Evolutionary conservation across 139 green algal genomes (phyloP).

Genomic region (Micromonas commoda): DNA sequence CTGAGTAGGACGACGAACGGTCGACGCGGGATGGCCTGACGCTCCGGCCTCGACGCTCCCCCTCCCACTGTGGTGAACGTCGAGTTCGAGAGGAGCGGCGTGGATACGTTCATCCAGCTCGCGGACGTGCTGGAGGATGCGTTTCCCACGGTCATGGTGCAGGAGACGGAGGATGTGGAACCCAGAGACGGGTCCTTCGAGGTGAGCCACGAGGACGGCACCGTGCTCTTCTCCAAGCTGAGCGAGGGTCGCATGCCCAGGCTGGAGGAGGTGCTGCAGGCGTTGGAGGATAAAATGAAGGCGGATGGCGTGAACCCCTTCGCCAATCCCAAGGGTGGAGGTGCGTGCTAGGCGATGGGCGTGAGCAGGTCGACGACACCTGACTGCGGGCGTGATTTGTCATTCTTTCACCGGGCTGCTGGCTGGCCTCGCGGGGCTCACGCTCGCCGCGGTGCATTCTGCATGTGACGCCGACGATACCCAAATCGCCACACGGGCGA

Average conservation of each 20-base stretch:
- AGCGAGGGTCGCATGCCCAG: neutral
- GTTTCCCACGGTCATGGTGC: neutral
- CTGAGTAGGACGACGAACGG: no score
- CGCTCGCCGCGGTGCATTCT: no score
- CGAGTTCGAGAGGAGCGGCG: neutral
- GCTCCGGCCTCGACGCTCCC: neutral
- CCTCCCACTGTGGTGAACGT: conserved; percentile 5
- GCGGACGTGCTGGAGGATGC: conserved; percentile 11
- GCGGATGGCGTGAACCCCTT: neutral
- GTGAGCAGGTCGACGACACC: no score
- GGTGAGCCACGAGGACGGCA: neutral
- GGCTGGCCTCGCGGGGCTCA: no score
- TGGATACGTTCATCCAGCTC: neutral
- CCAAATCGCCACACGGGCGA: no score
- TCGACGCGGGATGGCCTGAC: neutral
- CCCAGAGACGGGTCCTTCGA: neutral
- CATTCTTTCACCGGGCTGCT: no score
- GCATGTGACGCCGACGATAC: neutral
- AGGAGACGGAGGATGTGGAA: neutral
- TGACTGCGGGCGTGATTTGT: no score
- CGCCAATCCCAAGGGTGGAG: no score
- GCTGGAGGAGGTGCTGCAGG: neutral
- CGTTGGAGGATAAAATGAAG: neutral
- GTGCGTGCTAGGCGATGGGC: no score
- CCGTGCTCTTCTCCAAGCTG: neutral